phyloP scores from a whole-genome alignment of 495 filamentous ascomycete species.

The Neurospora tetraspora region DNA sequence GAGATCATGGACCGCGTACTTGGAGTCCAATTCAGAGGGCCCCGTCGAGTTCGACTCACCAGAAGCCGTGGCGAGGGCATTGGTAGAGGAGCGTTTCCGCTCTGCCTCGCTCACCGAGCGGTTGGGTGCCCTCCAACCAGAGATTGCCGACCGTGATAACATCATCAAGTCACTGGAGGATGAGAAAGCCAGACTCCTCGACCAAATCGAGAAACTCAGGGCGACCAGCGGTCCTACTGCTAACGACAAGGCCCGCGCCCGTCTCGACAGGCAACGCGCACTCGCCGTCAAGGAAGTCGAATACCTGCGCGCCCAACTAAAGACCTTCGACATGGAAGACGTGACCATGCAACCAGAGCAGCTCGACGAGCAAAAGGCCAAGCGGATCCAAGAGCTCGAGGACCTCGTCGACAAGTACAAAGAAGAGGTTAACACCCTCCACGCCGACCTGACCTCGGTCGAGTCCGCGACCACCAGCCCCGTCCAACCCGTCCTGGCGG shows the following conservation, averaged over 20 bases:
- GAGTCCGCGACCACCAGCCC: constrained; percentile 30
- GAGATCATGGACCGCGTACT: constrained; percentile 74
- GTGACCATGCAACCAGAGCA: constrained; percentile 68
- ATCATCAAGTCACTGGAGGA: constrained; percentile 61
- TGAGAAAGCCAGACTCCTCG: constrained; percentile 48
- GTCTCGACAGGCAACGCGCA: constrained; percentile 68
- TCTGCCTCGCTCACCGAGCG: constrained; percentile 66
- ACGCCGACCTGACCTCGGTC: constrained; percentile 58
- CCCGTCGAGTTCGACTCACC: constrained; percentile 74
- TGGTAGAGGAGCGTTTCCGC: constrained; percentile 73
- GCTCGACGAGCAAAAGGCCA: constrained; percentile 64
- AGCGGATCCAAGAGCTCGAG: constrained; percentile 74
- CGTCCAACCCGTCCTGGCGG: constrained; percentile 17
- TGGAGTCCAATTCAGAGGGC: constrained; percentile 47
- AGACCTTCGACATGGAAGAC: constrained; percentile 85
- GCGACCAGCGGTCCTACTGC: constrained; percentile 29
- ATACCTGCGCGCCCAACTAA: constrained; percentile 84
- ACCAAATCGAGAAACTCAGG: constrained; percentile 63
- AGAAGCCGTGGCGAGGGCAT: constrained; percentile 74
- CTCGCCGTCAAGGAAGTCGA: constrained; percentile 88
- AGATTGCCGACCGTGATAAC: constrained; percentile 70
- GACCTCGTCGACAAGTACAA: constrained; percentile 80
- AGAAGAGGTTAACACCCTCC: constrained; percentile 63
- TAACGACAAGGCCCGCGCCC: constrained; percentile 54
- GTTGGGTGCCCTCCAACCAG: constrained; percentile 67